These are phyloP conservation scores for Mycena venus DNA, from an alignment of 768 basidiomycete species.

Conservation along the genomic window DNA sequence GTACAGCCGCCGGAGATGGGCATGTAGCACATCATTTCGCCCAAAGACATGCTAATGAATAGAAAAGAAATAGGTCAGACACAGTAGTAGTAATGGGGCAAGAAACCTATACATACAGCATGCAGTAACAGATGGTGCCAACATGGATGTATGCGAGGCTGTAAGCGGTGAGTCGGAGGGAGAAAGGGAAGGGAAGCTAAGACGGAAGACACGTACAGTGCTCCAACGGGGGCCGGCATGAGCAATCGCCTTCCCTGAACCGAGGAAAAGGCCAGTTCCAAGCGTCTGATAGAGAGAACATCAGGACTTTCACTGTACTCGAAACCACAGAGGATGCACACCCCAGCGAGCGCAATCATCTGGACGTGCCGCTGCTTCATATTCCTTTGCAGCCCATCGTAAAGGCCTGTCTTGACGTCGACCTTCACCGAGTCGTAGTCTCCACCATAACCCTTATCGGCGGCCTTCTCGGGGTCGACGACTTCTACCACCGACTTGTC, in stretches of 20 bases:
- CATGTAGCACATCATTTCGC: constrained; percentile 47
- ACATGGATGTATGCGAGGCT: constrained; percentile 59
- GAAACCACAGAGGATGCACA: neutral
- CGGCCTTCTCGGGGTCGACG: too few relatives aligned
- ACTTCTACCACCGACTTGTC: too few relatives aligned
- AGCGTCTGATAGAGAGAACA: constrained; percentile 49
- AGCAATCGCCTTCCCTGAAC: constrained; percentile 61
- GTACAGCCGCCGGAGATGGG: constrained; percentile 36
- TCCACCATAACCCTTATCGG: too few relatives aligned
- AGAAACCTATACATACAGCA: too few relatives aligned
- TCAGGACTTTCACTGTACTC: too few relatives aligned
- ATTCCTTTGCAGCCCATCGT: constrained; percentile 25
- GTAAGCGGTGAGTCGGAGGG: neutral
- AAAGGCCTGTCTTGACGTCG: constrained; percentile 22
- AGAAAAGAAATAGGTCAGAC: too few relatives aligned
- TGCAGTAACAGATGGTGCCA: constrained; percentile 47
- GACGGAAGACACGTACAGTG: constrained; percentile 45
- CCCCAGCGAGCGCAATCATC: constrained; percentile 31
- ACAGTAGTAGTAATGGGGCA: too few relatives aligned
- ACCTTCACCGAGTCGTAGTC: too few relatives aligned
- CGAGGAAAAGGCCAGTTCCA: constrained; percentile 72
- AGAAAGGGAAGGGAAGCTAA: too few relatives aligned
- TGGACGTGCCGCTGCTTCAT: constrained; percentile 28
- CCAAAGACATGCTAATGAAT: too few relatives aligned
- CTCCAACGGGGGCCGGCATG: constrained; percentile 68